Base-by-base conservation (phyloP, 345 rosid genomes). In the Citrus australasica region DNA sequence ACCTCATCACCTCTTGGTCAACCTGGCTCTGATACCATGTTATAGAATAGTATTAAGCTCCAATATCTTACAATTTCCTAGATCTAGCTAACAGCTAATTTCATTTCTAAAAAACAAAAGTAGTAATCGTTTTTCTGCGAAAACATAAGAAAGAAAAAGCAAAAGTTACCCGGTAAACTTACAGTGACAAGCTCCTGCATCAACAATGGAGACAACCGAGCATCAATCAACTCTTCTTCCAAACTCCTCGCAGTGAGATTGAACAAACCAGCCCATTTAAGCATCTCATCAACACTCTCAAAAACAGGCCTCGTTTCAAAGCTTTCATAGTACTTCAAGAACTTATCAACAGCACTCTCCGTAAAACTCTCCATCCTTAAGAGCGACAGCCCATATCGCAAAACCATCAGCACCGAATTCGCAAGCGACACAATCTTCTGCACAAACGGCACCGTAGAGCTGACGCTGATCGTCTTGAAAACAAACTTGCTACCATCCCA, bases 281-380 rank as follows among this genome's bases (percentile, higher is more conserved):
- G 95, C 99, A 96, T 94, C 85, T 71, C 92, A 30, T 94, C 99
- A 58, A 96, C 97, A 37, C 85, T 92, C 60, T 89, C 85, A 60
- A 96, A 96, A 73, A 86, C 74, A 0, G 99, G 98, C 75, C 98
- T 94, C 3, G 81, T 77, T 61, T 92, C 93, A 76, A 79, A 27
- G 66, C 85, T 85, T 60, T 88, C 86, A 35, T 96, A 96, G 82
- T 90, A 92, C 86, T 90, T 96, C 85, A 96, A 83, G 84, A 94
- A 96, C 76, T 80, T 86, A 73, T 74, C 82, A 48, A 92, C 91
- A 33, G 89, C 84, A 27, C 14, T 81, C 93, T 96, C 91, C 33
- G 92, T 87, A 81, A 96, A 87, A 80, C 67, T 76, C 67, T 82
- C 84, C 97, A 96, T 94, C 82, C 81, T 89, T 22, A 94, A 14